Conservation (phyloP, 768 basidiomycete genomes). For the Termitomyces sp. region DNA sequence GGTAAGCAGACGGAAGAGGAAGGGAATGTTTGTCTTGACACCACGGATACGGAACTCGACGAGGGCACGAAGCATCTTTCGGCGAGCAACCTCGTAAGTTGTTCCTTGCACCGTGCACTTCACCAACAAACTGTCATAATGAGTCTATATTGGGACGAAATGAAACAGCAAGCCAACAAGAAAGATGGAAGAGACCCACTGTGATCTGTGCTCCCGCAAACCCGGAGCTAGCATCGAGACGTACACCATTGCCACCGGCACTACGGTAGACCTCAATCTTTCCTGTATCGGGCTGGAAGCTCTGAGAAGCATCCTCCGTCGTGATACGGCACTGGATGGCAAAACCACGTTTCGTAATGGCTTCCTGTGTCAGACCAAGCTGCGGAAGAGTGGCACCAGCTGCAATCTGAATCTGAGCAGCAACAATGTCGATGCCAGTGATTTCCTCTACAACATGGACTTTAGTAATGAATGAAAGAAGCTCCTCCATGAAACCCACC, state of each 20-base stretch:
- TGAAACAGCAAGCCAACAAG: background rate
- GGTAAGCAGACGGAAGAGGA: conserved; percentile 96
- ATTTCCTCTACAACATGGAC: conserved; percentile 75
- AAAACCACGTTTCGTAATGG: conserved; percentile 92
- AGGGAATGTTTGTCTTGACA: conserved; percentile 99
- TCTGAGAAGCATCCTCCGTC: conserved; percentile 88
- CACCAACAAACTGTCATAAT: conserved; percentile 96
- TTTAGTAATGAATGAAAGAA: background rate
- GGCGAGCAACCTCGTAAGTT: conserved; percentile 95
- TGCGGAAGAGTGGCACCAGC: conserved; percentile 94
- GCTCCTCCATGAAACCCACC: conserved; percentile 40
- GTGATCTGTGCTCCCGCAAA: conserved; percentile 99
- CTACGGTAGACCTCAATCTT: conserved; percentile 99
- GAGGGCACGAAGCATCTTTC: conserved; percentile 99
- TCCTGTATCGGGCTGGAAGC: conserved; percentile 97
- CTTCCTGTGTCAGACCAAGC: conserved; percentile 93
- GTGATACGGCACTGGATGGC: conserved; percentile 99
- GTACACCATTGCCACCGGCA: conserved; percentile 97
- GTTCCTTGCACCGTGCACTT: conserved; percentile 95
- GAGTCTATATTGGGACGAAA: conserved; percentile 53
- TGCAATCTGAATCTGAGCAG: conserved; percentile 99
- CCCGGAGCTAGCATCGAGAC: conserved; percentile 93
- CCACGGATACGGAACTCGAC: conserved; percentile 99
- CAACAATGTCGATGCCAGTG: conserved; percentile 98
- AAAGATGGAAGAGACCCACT: conserved; percentile 30